phyloP scores from a whole-genome alignment of 202 grass and related monocot genomes.

The Panicum hallii region DNA sequence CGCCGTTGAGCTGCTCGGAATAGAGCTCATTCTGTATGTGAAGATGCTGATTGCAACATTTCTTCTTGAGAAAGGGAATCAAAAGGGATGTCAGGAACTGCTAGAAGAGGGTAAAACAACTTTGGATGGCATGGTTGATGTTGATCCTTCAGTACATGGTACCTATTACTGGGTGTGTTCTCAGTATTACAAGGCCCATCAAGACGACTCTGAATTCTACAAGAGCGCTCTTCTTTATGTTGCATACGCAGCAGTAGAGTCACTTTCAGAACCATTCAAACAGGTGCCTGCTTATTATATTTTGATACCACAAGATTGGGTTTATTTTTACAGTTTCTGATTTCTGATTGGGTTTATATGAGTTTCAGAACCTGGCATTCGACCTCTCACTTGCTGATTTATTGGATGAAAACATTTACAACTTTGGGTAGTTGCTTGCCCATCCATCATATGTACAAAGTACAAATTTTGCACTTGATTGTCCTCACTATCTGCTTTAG shows the following conservation, averaged over 20 bases:
- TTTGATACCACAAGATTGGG: slow-evolving; percentile 21
- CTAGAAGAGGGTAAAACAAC: slow-evolving; percentile 56
- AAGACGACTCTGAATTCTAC: slow-evolving; percentile 67
- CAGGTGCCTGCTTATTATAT: slow-evolving; percentile 51
- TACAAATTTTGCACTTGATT: background rate
- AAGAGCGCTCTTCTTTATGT: slow-evolving; percentile 72
- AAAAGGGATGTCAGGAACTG: slow-evolving; percentile 66
- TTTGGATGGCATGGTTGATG: slow-evolving; percentile 64
- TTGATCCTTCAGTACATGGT: slow-evolving; percentile 69
- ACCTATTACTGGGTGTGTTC: slow-evolving; percentile 68
- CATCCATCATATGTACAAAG: slow-evolving; percentile 64
- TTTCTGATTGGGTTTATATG: slow-evolving; percentile 23
- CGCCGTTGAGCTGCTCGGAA: too few species aligned
- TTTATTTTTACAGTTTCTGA: slow-evolving; percentile 22
- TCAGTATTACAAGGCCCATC: slow-evolving; percentile 62
- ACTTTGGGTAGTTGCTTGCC: slow-evolving; percentile 71
- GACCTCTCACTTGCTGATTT: slow-evolving; percentile 70
- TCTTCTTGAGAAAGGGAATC: slow-evolving; percentile 63
- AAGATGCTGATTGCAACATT: slow-evolving; percentile 74
- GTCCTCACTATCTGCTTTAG: background rate
- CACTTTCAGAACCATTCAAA: slow-evolving; percentile 73
- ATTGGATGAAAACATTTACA: slow-evolving; percentile 77
- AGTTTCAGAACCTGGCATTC: slow-evolving; percentile 63
- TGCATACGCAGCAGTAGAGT: slow-evolving; percentile 70
- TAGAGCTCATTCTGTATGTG: slow-evolving; percentile 62